Evolutionary conservation across 306 rosid genomes (phyloP), one percentile per base, ranked within the genome.

Genomic region (Dalbergia cochinchinensis): DNA sequence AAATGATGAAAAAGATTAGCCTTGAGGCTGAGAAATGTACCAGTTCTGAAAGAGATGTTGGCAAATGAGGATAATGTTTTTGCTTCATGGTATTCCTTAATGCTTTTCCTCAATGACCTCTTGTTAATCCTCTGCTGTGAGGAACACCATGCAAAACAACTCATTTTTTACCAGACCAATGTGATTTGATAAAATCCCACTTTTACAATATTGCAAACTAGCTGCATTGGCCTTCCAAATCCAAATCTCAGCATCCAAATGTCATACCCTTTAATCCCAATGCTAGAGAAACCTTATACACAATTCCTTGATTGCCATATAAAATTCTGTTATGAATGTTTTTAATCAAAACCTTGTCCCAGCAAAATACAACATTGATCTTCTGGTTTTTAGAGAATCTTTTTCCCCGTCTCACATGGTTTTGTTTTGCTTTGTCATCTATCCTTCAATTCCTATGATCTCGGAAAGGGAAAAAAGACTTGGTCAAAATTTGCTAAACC

Each of bases 41-140:
- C 98, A 70, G 87, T 87, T 87, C 81, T 91, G 47, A 86, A 83
- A 85, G 94, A 92, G 77, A 92, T 77, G 42, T 53, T 68, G 22
- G 71, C 65, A 73, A 78, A 15, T 14, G 84, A 65, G 60, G 71
- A 14, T 20, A 57, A 12, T 7, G 10, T 10, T 73, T 78, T 73
- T 58, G 63, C 65, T 10, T 48, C 76, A 65, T 59, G 59, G 22
- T 58, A 78, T 64, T 83, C 45, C 83, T 73, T 65, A 58, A 78
- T 63, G 15, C 50, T 76, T 19, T 71, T 70, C 58, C 58, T 82
- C 58, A 80, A 74, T 55, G 73, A 33, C 39, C 8, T 85, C 53
- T 10, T 74, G 15, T 42, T 64, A 67, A 14, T 15, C 64, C 22
- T 82, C 34, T 74, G 62, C 63, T 79, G 55, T 34, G 83, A 50